These are phyloP conservation scores for Obelidium mucronatum DNA, from an alignment of 192 early-diverging fungal genomes.

Conservation along the genomic window DNA sequence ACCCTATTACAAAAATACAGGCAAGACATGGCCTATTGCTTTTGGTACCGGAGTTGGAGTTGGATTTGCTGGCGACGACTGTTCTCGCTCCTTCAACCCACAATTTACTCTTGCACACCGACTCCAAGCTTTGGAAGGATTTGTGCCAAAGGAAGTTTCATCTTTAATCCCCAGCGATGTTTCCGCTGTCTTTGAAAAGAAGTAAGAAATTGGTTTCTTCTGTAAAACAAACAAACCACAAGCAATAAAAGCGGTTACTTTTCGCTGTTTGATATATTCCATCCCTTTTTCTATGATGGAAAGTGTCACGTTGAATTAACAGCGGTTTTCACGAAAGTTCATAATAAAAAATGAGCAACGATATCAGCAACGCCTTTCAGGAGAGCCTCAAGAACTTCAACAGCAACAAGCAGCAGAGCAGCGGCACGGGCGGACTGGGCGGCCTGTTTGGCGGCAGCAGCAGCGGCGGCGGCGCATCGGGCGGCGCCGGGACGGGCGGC, in stretches of 20 bases:
- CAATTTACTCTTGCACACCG: constrained; percentile 29
- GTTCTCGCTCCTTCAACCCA: constrained; percentile 35
- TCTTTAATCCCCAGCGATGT: background rate
- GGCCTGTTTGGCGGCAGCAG: constrained; percentile 3
- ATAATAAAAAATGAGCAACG: no score
- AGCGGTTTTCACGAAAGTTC: no score
- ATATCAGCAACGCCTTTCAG: no score
- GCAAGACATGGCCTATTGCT: constrained; percentile 36
- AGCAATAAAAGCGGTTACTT: no score
- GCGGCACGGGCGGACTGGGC: background rate
- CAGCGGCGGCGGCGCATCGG: background rate
- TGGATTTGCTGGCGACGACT: constrained; percentile 28
- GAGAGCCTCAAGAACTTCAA: constrained; percentile 31
- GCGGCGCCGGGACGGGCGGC: background rate
- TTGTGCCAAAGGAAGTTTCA: constrained; percentile 9
- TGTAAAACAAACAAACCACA: no score
- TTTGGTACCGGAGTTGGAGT: constrained; percentile 31
- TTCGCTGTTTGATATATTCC: no score
- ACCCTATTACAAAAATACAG: constrained; percentile 14
- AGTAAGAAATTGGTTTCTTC: no score
- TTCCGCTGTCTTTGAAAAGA: background rate
- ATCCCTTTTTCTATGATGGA: no score
- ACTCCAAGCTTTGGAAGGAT: constrained; percentile 21
- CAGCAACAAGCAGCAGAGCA: background rate
- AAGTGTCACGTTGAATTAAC: no score